Base-by-base conservation (phyloP, 352 stramenopile species). In the Vaucheria bursata region DNA sequence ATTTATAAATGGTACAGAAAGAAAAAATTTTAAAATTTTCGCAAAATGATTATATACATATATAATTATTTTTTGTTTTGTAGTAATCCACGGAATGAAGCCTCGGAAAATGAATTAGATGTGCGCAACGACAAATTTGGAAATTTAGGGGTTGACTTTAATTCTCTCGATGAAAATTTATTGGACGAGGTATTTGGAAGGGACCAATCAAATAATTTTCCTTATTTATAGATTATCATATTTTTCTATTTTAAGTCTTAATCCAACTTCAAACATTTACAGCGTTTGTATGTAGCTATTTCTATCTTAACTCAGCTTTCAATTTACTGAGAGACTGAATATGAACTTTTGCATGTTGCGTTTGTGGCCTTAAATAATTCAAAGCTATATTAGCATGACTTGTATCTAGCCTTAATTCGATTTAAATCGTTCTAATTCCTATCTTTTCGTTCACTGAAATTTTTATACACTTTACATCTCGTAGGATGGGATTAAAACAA, bases 111-210 rank as follows among this genome's bases (percentile, higher is more conserved):
- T 86, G 89, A 94, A 75, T 85, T 93, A 64, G 89, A 93, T 80
- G 90, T 93, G 6, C 81, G 85, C 37, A 94, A 94, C 76, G 67
- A 76, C 31, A 94, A 94, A 82, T 94, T 94, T 79, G 88, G 88
- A 79, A 91, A 86, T 59, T 79, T 93, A 25, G 90, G 90, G 45
- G 85, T 94, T 25, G 85, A 92, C 74, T 89, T 89, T 40, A 90
- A 91, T 68, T 90, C 88, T 40, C 84, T 94, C 32, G 88, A 93
- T 75, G 82, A 83, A 1, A 86, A 83, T 32, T 79, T 94, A n/a
- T 89, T 94, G 71, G 86, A 90, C 69, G 90, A 94, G 87, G 90
- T 93, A n/a, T n/a, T n/a, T n/a, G n/a, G n/a, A n/a, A n/a, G n/a
- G n/a, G 29, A 90, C 85, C 12, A 85, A 88, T 71, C 65, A 8